Evolutionary conservation across 768 basidiomycete genomes (phyloP).

Genomic region (Heimioporus sp.): DNA sequence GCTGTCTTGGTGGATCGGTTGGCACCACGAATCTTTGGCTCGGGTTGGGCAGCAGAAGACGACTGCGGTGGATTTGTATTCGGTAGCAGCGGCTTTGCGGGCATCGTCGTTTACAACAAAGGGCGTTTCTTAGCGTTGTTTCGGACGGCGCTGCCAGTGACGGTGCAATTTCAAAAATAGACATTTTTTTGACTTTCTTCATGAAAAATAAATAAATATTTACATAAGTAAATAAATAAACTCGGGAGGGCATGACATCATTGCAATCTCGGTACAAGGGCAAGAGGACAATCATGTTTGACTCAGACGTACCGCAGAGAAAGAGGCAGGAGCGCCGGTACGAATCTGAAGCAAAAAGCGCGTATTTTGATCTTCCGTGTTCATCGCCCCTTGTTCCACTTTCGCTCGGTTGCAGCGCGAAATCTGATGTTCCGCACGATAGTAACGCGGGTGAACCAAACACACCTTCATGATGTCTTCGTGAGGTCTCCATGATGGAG

Average conservation of each 20-base stretch:
- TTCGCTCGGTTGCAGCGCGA: background rate
- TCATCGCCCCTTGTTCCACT: background rate
- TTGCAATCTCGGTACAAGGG: background rate
- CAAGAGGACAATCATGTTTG: no score
- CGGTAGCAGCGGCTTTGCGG: conserved; percentile 31
- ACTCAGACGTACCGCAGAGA: no score
- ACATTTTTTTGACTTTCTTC: background rate
- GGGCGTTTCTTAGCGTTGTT: conserved; percentile 14
- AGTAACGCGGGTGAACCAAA: background rate
- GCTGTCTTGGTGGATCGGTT: conserved; percentile 80
- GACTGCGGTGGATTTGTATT: conserved; percentile 23
- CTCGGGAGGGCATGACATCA: background rate
- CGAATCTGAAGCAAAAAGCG: background rate
- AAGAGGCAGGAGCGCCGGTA: no score
- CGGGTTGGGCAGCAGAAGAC: conserved; percentile 20
- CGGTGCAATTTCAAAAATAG: conserved; percentile 13
- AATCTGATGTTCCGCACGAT: background rate
- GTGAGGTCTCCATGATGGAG: no score
- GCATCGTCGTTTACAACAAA: conserved; percentile 18
- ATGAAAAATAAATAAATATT: conserved; percentile 5
- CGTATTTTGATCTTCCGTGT: background rate
- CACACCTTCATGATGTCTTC: background rate
- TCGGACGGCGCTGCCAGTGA: conserved; percentile 3
- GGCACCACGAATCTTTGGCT: conserved; percentile 64
- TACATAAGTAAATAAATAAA: conserved; percentile 1